These are phyloP conservation scores for Alternaria consortialis DNA, from an alignment of 2,329 filamentous ascomycete genomes.

Conservation along the genomic window DNA sequence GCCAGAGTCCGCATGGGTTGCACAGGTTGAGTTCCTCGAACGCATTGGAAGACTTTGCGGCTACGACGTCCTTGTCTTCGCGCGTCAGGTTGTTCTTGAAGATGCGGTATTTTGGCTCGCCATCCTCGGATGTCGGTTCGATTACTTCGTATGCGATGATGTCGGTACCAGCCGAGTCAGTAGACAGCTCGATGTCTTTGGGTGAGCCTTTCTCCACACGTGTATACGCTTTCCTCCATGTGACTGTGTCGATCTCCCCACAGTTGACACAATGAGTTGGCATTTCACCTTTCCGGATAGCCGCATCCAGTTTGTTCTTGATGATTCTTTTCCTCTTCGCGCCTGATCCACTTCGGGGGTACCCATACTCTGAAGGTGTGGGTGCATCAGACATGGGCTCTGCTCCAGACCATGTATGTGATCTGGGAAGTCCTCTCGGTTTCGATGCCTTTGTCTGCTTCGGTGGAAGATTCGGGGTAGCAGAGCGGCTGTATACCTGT, in stretches of 20 bases:
- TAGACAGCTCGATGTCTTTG: conserved; percentile 72
- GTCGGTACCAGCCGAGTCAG: conserved; percentile 71
- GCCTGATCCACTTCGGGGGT: conserved; percentile 58
- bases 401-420: conserved; percentile 50
- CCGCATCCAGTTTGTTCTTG: conserved; percentile 62
- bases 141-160: conserved; percentile 59
- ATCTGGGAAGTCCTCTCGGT: conserved; percentile 44
- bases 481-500: conserved; percentile 34
- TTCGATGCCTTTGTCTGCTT: conserved; percentile 32
- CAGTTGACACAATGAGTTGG: conserved; percentile 93
- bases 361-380: conserved; percentile 30
- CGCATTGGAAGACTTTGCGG: conserved; percentile 27
- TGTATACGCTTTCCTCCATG: conserved; percentile 93
- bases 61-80: conserved; percentile 66
- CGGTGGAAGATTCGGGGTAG: conserved; percentile 31
- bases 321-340: conserved; percentile 73
- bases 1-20: conserved; percentile 96
- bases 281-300: conserved; percentile 80
- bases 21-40: conserved; percentile 83
- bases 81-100: conserved; percentile 77
- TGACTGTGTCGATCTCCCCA: conserved; percentile 93
- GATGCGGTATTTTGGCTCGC: conserved; percentile 73
- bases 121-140: conserved; percentile 60
- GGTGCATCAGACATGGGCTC: conserved; percentile 47
- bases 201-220: conserved; percentile 77